A percentile compares a stretch with the other conserved stretches of the same genome.
Evolutionary conservation across 352 stramenopile genomes (phyloP).

Genomic region (Phytophthora kernoviae): DNA sequence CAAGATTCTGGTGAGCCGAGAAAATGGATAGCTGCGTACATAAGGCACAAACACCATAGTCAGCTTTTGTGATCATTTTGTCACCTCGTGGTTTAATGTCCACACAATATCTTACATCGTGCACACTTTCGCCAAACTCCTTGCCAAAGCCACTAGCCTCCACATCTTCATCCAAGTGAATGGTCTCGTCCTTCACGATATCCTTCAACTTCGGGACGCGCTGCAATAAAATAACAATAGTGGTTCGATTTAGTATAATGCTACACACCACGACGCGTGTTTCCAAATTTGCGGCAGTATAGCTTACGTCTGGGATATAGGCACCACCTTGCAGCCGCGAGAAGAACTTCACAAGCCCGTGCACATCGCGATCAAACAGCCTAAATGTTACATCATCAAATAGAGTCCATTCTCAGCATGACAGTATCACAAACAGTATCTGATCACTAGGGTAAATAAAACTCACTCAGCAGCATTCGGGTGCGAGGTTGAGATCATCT

Average conservation of each 20-base stretch:
- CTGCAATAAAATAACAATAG: conserved; percentile 29
- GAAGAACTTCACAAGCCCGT: conserved; percentile 97
- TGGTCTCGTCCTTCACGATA: conserved; percentile 70
- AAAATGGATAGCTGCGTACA: conserved; percentile 88
- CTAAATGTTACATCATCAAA: conserved; percentile 30
- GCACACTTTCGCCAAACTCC: conserved; percentile 73
- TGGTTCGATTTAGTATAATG: conserved; percentile 8
- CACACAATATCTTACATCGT: conserved; percentile 48
- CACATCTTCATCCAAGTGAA: conserved; percentile 70
- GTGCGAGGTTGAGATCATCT: conserved; percentile 99
- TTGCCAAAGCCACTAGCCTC: conserved; percentile 83
- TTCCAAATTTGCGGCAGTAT: conserved; percentile 6
- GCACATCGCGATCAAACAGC: conserved; percentile 95
- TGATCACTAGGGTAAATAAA: conserved; percentile 1
- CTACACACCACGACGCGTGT: not conserved
- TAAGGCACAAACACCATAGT: conserved; percentile 9
- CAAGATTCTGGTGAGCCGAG: conserved; percentile 62
- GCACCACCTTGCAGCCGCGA: conserved; percentile 81
- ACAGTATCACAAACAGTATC: not conserved
- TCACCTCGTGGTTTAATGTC: not conserved
- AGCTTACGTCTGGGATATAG: conserved; percentile 87
- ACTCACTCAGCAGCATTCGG: conserved; percentile 97
- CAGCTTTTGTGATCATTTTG: not conserved
- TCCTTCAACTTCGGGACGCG: conserved; percentile 61
- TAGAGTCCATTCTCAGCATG: conserved; percentile 7